phyloP scores from a whole-genome alignment of 306 rosid genomes.

The Pterocarpus santalinus region DNA sequence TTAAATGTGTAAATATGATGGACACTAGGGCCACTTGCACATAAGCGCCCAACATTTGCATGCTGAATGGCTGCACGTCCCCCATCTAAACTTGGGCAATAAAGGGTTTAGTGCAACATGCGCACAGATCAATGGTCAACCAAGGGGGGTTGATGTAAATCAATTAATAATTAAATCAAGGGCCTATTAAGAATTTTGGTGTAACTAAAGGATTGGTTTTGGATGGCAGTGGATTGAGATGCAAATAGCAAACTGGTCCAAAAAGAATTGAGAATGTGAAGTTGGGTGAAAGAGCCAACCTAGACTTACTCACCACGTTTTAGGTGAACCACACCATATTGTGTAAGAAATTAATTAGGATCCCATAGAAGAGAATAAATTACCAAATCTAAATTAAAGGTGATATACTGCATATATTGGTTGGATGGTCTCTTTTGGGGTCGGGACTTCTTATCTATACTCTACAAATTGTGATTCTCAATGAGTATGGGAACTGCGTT shows the following conservation, averaged over 20 bases:
- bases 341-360: too few species aligned
- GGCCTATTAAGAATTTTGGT: not conserved
- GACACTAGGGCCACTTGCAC: not conserved
- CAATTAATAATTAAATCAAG: not conserved
- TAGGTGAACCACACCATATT: not conserved
- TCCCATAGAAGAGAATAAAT: too few species aligned
- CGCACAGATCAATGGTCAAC: not conserved
- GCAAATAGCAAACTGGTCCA: not conserved
- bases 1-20: conserved; percentile 9
- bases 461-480: too few species aligned
- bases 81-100: not conserved
- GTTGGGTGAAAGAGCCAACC: conserved; percentile 24
- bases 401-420: too few species aligned
- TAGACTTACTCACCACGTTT: conserved; percentile 42
- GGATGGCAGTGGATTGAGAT: not conserved
- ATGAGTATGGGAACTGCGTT: too few species aligned
- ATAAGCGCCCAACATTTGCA: conserved; percentile 25
- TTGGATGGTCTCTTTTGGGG: too few species aligned
- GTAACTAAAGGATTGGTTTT: not conserved
- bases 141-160: not conserved
- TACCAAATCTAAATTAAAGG: too few species aligned
- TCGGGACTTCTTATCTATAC: too few species aligned
- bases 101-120: conserved; percentile 5
- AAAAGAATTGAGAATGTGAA: too few species aligned
- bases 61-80: conserved; percentile 37